Conservation (phyloP, 2,329 filamentous ascomycete genomes). For the Penicillium sp. region DNA sequence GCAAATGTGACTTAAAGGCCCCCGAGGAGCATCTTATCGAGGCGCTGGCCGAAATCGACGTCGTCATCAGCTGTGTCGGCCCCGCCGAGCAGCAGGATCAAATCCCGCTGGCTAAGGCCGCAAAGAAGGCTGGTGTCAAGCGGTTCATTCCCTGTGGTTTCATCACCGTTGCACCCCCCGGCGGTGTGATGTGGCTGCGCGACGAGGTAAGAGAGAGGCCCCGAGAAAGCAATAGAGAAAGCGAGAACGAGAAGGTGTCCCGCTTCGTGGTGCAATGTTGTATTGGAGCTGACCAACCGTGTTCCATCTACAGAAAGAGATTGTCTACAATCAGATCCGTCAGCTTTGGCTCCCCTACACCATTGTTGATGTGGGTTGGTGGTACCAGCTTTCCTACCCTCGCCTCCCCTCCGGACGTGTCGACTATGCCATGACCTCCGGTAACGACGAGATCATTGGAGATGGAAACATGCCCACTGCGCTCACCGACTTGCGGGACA, state of each 20-base stretch:
- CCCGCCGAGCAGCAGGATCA: constrained; percentile 45
- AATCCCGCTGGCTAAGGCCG: constrained; percentile 53
- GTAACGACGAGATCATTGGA: constrained; percentile 47
- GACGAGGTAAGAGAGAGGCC: constrained; percentile 38
- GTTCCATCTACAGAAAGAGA: constrained; percentile 51
- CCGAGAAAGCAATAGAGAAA: not conserved
- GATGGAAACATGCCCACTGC: constrained; percentile 51
- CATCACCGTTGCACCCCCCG: constrained; percentile 51
- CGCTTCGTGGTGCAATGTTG: constrained; percentile 4
- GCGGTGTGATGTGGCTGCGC: constrained; percentile 49
- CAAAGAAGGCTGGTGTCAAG: constrained; percentile 54
- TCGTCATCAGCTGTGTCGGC: constrained; percentile 51
- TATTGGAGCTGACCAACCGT: constrained; percentile 10
- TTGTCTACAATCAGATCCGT: constrained; percentile 55
- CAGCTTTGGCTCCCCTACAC: constrained; percentile 58
- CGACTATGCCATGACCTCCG: constrained; percentile 48
- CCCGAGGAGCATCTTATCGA: constrained; percentile 48
- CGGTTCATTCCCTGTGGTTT: constrained; percentile 60
- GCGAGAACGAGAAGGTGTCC: too few relatives aligned
- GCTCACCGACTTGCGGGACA: constrained; percentile 57
- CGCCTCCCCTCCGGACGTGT: constrained; percentile 50
- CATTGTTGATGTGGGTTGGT: constrained; percentile 63
- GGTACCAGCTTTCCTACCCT: constrained; percentile 57
- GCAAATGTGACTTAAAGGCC: constrained; percentile 49
- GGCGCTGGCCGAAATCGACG: constrained; percentile 49